Base-by-base conservation (phyloP, 2,329 filamentous ascomycete genomes). In the Cytospora leucostoma region DNA sequence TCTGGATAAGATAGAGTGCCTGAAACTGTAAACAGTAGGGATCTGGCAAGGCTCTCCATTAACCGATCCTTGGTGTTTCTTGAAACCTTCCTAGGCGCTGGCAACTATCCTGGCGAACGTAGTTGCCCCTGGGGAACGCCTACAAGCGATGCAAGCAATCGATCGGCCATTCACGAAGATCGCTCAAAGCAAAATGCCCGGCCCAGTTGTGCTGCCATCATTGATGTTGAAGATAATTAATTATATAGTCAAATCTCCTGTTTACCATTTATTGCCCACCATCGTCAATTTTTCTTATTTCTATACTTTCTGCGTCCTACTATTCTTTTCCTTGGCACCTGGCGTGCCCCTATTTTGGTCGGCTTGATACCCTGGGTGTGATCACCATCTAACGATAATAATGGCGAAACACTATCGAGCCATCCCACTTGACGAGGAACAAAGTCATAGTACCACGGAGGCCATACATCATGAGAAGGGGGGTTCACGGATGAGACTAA, bases 371-470 rank as follows among this genome's bases (percentile, higher is more conserved):
- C 57, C 57, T 53, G 53, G 57, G 63, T 53, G 67, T 63, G 52
- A 62, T 53, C 56, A 19, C 8, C 56, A 34, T 50, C 53, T 62
- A 55, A 21, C 64, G 56, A 61, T 55, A 54, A 63, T 44, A 69
- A 74, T 77, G 76, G 67, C 73, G 13, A 75, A 73, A 58, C 50
- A 69, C 38, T 78, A 78, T 63, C 74, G 73, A 32, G 65, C 73
- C 1, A 70, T 76, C 17, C 71, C 74, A 66, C 69, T 73, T 19
- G 75, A 77, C 58, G 76, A 78, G 71, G 75, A 78, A 58, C 72
- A 74, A 49, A 74, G 72, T 44, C 58, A 61, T 37, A 61, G 61
- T 40, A 66, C 61, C 50, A 61, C 64, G 6, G 64, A 66, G 35
- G 55, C 59, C 35, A 64, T 61, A 33, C 17, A 61, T 11, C 64